Percentiles rank a stretch among this genome's conserved stretches.
These are phyloP conservation scores for Scytalidium lignicola DNA, from an alignment of 2,329 filamentous ascomycete genomes.

Conservation along the genomic window DNA sequence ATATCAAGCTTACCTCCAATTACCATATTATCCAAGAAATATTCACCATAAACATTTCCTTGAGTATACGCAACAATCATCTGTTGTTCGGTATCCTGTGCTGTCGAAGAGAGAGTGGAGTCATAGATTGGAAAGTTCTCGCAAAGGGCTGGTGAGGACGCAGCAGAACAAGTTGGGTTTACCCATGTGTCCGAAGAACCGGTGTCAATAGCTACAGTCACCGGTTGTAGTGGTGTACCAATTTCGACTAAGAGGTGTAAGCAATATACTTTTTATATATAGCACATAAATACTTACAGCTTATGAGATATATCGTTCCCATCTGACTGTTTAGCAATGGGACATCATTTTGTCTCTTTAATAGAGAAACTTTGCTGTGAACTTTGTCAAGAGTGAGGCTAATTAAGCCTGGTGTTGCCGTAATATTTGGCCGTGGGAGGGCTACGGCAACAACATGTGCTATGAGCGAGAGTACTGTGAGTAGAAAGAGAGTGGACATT, in stretches of 20 bases:
- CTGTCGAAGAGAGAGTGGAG: constrained; percentile 3
- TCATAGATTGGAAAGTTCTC: constrained; percentile 2
- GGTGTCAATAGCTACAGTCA: constrained; percentile 37
- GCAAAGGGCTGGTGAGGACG: not conserved
- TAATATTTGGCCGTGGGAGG: too few species aligned
- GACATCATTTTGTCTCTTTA: too few species aligned
- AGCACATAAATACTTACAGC: too few species aligned
- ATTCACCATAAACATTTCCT: constrained; percentile 6
- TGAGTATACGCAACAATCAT: constrained; percentile 6
- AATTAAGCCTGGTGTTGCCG: too few species aligned
- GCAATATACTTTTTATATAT: not conserved
- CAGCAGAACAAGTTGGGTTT: constrained; percentile 33
- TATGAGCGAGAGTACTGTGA: too few species aligned
- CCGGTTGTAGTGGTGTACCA: constrained; percentile 33
- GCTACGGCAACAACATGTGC: too few species aligned
- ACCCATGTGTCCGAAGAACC: constrained; percentile 39
- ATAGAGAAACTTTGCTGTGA: too few species aligned
- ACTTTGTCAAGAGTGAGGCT: too few species aligned
- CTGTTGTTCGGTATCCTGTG: not conserved
- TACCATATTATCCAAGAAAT: constrained; percentile 6
- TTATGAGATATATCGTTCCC: too few species aligned
- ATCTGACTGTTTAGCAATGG: too few species aligned
- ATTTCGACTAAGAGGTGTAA: constrained; percentile 30
- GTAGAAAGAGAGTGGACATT: too few species aligned
- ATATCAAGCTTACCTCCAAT: constrained; percentile 6